Conservation (phyloP, 768 basidiomycete genomes). For the Collybiopsis confluens region DNA sequence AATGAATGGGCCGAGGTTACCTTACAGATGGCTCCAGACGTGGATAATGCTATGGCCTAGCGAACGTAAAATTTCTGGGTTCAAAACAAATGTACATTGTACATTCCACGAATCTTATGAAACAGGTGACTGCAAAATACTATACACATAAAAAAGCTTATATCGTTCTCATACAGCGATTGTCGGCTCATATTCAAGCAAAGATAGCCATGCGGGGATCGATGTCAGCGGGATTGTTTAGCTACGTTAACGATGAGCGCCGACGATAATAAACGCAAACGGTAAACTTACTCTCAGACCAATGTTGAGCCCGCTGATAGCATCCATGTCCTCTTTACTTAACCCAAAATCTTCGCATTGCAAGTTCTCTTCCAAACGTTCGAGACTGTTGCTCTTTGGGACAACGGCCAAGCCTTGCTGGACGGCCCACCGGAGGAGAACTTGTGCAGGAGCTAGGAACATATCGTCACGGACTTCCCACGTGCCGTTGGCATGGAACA, state of each 20-base stretch:
- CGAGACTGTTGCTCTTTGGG: slow-evolving; percentile 58
- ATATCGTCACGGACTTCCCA: background rate
- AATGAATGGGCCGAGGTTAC: slow-evolving; percentile 70
- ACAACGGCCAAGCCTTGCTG: slow-evolving; percentile 72
- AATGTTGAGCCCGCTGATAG: slow-evolving; percentile 45
- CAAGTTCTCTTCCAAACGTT: slow-evolving; percentile 53
- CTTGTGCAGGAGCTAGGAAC: slow-evolving; percentile 55
- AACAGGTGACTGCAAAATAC: background rate
- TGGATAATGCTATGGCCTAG: too few species aligned
- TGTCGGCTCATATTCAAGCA: slow-evolving; percentile 36
- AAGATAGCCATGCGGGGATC: slow-evolving; percentile 67
- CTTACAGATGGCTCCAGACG: too few species aligned
- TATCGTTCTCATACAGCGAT: background rate
- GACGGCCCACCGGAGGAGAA: slow-evolving; percentile 76
- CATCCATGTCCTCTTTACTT: slow-evolving; percentile 40
- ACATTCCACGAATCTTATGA: too few species aligned
- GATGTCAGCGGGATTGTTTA: slow-evolving; percentile 69
- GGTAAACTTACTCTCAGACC: slow-evolving; percentile 51
- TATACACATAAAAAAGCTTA: slow-evolving; percentile 6
- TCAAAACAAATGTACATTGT: background rate
- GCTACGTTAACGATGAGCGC: slow-evolving; percentile 26
- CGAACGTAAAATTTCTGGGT: too few species aligned
- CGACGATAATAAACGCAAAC: slow-evolving; percentile 3
- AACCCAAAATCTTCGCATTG: slow-evolving; percentile 45
- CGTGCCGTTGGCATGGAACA: background rate